Percentiles rank a stretch among this genome's conserved stretches.
Conservation (phyloP, 2,329 filamentous ascomycete genomes). For the Cladosporium austrohemisphaericum region DNA sequence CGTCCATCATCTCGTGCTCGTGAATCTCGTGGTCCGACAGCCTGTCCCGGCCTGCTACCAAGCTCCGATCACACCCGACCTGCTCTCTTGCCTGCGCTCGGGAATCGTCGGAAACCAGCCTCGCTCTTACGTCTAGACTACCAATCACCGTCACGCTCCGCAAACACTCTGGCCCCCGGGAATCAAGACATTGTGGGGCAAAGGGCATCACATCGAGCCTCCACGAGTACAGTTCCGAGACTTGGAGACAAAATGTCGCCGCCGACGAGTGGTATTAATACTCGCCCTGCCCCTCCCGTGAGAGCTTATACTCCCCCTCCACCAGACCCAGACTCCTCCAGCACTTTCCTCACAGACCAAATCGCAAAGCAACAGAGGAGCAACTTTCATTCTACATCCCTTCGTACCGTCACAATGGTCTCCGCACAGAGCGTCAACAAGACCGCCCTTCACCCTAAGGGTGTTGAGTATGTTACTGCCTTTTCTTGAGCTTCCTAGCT, state of each 20-base stretch:
- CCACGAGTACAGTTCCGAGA: conserved; percentile 12
- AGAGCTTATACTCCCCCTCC: conserved; percentile 26
- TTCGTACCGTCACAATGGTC: conserved; percentile 44
- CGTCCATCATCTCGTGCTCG: conserved; percentile 1
- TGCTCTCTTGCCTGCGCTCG: neutral
- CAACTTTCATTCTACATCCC: conserved; percentile 58
- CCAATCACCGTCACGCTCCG: conserved; percentile 7
- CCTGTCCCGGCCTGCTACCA: neutral
- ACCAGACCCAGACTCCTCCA: conserved; percentile 44
- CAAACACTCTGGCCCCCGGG: conserved; percentile 8
- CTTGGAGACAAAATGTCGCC: conserved; percentile 14
- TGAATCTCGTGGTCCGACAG: conserved; percentile 3
- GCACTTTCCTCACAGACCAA: conserved; percentile 57
- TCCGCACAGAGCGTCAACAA: conserved; percentile 74
- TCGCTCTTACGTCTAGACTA: conserved; percentile 5
- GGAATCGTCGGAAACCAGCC: neutral
- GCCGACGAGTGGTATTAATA: conserved; percentile 13
- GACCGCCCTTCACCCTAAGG: conserved; percentile 83
- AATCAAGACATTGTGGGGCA: conserved; percentile 14
- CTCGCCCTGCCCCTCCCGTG: conserved; percentile 21
- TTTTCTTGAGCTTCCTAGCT: neutral
- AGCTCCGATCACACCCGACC: conserved; percentile 7
- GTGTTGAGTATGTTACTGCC: conserved; percentile 70
- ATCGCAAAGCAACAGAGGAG: conserved; percentile 55
- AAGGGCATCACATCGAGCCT: conserved; percentile 14